These are phyloP conservation scores for Scedosporium aurantiacum DNA, from an alignment of 2,329 filamentous ascomycete species.

Conservation along the genomic window DNA sequence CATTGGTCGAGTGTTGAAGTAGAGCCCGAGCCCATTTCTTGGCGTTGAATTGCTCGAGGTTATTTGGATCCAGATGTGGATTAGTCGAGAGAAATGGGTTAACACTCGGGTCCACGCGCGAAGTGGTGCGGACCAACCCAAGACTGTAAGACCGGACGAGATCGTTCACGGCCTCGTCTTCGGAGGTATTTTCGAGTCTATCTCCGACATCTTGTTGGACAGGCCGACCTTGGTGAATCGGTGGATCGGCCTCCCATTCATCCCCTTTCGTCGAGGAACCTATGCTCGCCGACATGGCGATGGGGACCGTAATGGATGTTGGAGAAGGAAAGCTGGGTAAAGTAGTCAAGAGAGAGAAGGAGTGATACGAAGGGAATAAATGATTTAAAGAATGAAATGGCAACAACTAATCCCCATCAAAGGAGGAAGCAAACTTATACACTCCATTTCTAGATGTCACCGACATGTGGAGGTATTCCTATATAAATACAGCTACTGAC, in stretches of 20 bases:
- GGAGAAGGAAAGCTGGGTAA: neutral
- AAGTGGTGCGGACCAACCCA: slow-evolving; percentile 10
- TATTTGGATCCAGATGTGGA: slow-evolving; percentile 28
- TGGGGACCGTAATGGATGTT: neutral
- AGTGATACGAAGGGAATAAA: neutral
- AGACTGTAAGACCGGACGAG: slow-evolving; percentile 10
- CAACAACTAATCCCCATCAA: neutral
- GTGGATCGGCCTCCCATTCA: neutral
- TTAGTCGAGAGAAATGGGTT: slow-evolving; percentile 15
- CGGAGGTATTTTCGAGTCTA: neutral
- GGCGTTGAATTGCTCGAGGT: slow-evolving; percentile 28
- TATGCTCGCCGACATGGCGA: neutral
- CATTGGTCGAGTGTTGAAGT: slow-evolving; percentile 25
- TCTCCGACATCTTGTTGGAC: neutral
- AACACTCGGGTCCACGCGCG: slow-evolving; percentile 6
- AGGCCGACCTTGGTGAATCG: neutral
- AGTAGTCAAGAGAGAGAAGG: neutral
- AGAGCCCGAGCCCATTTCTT: slow-evolving; percentile 34
- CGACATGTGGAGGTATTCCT: neutral
- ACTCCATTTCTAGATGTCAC: no score
- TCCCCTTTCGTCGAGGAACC: neutral
- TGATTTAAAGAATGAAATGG: neutral
- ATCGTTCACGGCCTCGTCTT: slow-evolving; percentile 1
- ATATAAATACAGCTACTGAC: neutral
- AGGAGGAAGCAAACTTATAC: neutral